Percentiles rank a stretch among this genome's conserved stretches.
phyloP scores from a whole-genome alignment of 805 yeast species.

The Teunomyces gatunensis region DNA sequence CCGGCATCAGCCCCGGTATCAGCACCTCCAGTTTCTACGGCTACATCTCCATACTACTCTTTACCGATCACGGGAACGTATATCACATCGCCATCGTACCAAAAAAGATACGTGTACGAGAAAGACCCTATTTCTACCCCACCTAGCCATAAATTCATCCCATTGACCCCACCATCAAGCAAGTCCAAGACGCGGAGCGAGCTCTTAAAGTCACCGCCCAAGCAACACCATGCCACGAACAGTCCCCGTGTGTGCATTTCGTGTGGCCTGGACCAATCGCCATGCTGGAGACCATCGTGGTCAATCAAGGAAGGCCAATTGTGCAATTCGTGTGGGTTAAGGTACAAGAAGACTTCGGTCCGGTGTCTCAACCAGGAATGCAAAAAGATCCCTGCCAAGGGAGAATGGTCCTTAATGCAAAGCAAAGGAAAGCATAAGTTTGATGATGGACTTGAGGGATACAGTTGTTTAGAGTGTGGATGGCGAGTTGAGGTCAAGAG shows the following conservation, averaged over 20 bases:
- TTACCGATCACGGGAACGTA: neutral
- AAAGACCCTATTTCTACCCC: slow-evolving; percentile 1
- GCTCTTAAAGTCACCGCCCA: slow-evolving; percentile 29
- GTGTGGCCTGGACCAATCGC: slow-evolving; percentile 86
- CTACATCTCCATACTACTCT: neutral
- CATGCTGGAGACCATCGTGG: slow-evolving; percentile 99
- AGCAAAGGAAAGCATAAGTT: slow-evolving; percentile 52
- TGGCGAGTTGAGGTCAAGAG: slow-evolving; percentile 40
- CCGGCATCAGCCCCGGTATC: neutral
- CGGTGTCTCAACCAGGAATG: slow-evolving; percentile 77
- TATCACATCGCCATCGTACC: neutral
- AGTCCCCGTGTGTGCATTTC: slow-evolving; percentile 71
- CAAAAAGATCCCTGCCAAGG: slow-evolving; percentile 90
- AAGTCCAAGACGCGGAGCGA: slow-evolving; percentile 29
- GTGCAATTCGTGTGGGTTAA: slow-evolving; percentile 93
- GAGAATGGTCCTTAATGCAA: slow-evolving; percentile 90
- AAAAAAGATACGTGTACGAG: neutral
- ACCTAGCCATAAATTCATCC: slow-evolving; percentile 28
- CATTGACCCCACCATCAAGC: slow-evolving; percentile 42
- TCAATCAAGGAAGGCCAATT: slow-evolving; percentile 86
- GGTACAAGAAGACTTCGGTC: slow-evolving; percentile 92
- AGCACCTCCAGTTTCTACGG: neutral
- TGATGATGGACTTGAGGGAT: slow-evolving; percentile 40
- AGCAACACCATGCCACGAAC: slow-evolving; percentile 19
- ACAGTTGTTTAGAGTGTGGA: slow-evolving; percentile 43